phyloP scores from a whole-genome alignment of 2,329 filamentous ascomycete species.

The Thielaviopsis euricoi region DNA sequence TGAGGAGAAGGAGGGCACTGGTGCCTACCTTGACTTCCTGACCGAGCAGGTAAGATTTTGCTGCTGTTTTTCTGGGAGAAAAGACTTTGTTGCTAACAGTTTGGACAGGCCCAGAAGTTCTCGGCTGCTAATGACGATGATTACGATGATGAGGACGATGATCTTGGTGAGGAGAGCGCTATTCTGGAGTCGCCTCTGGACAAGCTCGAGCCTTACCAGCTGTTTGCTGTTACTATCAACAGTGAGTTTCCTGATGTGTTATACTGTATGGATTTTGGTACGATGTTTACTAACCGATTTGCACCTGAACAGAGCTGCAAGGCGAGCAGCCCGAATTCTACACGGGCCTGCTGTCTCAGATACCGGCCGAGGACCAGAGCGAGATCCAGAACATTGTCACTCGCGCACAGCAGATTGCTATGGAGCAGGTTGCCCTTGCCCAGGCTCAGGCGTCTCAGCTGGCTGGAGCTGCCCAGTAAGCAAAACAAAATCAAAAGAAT shows the following conservation, averaged over 20 bases:
- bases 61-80: not conserved
- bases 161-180: constrained; percentile 82
- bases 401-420: constrained; percentile 30
- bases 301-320: constrained; percentile 50
- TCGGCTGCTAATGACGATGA: constrained; percentile 50
- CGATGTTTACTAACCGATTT: not conserved
- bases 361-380: constrained; percentile 65
- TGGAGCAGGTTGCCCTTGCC: constrained; percentile 18
- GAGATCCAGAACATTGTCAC: constrained; percentile 68
- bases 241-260: constrained; percentile 41
- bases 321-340: constrained; percentile 85
- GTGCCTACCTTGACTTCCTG: constrained; percentile 88
- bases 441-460: constrained; percentile 14
- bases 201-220: constrained; percentile 81
- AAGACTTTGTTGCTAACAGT: constrained; percentile 14
- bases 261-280: not conserved
- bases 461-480: constrained; percentile 1
- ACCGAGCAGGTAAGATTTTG: constrained; percentile 57
- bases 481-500: not conserved
- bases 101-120: constrained; percentile 60
- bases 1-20: constrained; percentile 76
- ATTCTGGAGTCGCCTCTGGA: constrained; percentile 88
- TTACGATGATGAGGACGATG: constrained; percentile 48
- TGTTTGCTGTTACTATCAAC: constrained; percentile 69
- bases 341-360: constrained; percentile 57